phyloP scores from a whole-genome alignment of 371 early-diverging fungal genomes.

The Circinella umbellata region DNA sequence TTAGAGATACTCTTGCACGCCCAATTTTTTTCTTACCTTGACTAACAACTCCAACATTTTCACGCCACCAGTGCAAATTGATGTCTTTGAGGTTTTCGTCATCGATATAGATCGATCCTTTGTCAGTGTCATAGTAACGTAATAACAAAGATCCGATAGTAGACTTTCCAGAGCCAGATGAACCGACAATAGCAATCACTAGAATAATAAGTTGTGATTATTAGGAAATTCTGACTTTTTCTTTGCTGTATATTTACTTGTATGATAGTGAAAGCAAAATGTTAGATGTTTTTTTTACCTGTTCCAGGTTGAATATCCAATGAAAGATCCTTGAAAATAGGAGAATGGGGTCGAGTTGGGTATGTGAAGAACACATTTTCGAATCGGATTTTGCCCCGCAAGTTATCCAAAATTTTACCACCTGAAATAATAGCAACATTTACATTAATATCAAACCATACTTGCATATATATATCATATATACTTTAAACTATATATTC shows the following conservation, averaged over 20 bases:
- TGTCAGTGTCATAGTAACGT: conserved; percentile 72
- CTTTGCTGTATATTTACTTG: no score
- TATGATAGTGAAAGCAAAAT: no score
- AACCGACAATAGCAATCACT: conserved; percentile 63
- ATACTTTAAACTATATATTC: no score
- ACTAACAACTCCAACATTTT: conserved; percentile 62
- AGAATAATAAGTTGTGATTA: background rate
- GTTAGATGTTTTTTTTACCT: conserved; percentile 16
- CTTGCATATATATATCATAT: no score
- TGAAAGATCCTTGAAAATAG: conserved; percentile 66
- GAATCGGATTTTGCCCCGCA: conserved; percentile 67
- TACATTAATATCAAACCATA: background rate
- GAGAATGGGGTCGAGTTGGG: conserved; percentile 68
- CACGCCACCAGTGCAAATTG: conserved; percentile 58
- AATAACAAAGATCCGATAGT: conserved; percentile 71
- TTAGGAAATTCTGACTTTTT: background rate
- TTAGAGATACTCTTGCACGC: no score
- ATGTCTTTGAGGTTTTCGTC: conserved; percentile 59
- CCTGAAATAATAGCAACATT: conserved; percentile 10
- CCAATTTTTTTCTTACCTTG: no score
- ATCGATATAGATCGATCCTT: conserved; percentile 62
- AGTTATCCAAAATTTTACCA: conserved; percentile 42
- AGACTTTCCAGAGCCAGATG: conserved; percentile 79
- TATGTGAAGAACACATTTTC: conserved; percentile 73
- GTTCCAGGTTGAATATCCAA: conserved; percentile 72